Evolutionary conservation across 75 land plant genomes (phyloP).

Genomic region (Sequoiadendron giganteum): DNA sequence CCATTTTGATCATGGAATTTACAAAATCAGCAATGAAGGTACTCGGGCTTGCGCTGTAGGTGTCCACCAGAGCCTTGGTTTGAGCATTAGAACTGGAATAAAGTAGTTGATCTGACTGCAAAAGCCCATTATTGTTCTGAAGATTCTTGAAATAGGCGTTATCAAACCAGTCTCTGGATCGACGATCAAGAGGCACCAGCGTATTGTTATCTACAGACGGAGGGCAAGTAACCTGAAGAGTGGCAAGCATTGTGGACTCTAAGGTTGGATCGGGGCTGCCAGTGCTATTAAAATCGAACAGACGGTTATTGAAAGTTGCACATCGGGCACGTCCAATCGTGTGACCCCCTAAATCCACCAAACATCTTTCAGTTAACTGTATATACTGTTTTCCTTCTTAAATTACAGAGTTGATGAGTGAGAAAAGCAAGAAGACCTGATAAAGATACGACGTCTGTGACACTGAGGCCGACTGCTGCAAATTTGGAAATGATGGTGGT

Average conservation of each 20-base stretch:
- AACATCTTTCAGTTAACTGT: background rate
- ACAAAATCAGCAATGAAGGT: slow-evolving; percentile 47
- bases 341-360: slow-evolving; percentile 48
- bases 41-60: slow-evolving; percentile 23
- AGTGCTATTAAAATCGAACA: slow-evolving; percentile 57
- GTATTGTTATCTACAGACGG: slow-evolving; percentile 34
- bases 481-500: slow-evolving; percentile 43
- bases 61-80: slow-evolving; percentile 38
- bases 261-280: slow-evolving; percentile 49
- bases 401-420: no score
- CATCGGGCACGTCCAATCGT: slow-evolving; percentile 66
- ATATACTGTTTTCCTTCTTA: no score
- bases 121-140: slow-evolving; percentile 33
- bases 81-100: slow-evolving; percentile 28
- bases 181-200: slow-evolving; percentile 38
- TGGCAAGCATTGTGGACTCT: slow-evolving; percentile 27
- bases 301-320: slow-evolving; percentile 42
- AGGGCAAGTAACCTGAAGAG: slow-evolving; percentile 47
- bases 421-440: slow-evolving; percentile 37
- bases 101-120: slow-evolving; percentile 57
- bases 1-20: slow-evolving; percentile 72
- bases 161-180: slow-evolving; percentile 47
- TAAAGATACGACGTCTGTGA: slow-evolving; percentile 59
- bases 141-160: slow-evolving; percentile 59
- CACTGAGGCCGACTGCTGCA: slow-evolving; percentile 45